These are phyloP conservation scores for Cyberlindnera mycetangii DNA, from an alignment of 805 yeast species.

Conservation along the genomic window DNA sequence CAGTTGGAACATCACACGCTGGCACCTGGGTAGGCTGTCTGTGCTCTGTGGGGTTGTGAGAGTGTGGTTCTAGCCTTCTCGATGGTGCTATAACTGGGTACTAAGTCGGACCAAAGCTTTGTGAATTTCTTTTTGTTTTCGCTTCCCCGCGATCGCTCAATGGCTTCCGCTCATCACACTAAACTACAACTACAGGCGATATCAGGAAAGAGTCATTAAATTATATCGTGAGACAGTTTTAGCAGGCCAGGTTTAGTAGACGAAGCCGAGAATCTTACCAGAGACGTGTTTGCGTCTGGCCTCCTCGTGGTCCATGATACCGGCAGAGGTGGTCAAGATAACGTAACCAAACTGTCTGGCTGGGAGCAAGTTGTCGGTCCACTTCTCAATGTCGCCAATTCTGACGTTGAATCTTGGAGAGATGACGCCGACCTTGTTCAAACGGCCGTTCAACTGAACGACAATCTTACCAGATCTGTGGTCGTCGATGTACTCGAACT, in stretches of 20 bases:
- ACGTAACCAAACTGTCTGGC: conserved; percentile 99
- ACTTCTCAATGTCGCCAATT: conserved; percentile 92
- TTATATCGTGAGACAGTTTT: conserved; percentile 1
- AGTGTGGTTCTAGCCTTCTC: too few relatives aligned
- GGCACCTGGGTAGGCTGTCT: too few relatives aligned
- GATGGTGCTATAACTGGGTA: too few relatives aligned
- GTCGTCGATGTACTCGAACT: conserved; percentile 96
- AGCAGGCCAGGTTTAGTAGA: conserved; percentile 55
- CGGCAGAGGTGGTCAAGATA: conserved; percentile 97
- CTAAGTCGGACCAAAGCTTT: too few relatives aligned
- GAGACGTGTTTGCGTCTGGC: conserved; percentile 99
- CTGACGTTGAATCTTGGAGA: conserved; percentile 98
- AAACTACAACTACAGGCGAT: too few relatives aligned
- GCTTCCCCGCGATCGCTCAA: too few relatives aligned
- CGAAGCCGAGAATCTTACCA: conserved; percentile 97
- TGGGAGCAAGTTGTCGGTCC: conserved; percentile 97
- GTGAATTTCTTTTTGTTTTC: too few relatives aligned
- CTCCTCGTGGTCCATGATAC: conserved; percentile 99
- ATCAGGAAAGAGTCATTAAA: not conserved
- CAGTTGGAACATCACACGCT: conserved; percentile 7
- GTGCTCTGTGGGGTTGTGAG: too few relatives aligned
- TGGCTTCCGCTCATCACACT: too few relatives aligned
- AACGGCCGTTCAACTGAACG: conserved; percentile 94
- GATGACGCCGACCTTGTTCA: conserved; percentile 98
- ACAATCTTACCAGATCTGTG: conserved; percentile 99